Percentiles rank a stretch among this genome's conserved stretches.
phyloP scores from a whole-genome alignment of 306 rosid species.

The Acacia confusa region DNA sequence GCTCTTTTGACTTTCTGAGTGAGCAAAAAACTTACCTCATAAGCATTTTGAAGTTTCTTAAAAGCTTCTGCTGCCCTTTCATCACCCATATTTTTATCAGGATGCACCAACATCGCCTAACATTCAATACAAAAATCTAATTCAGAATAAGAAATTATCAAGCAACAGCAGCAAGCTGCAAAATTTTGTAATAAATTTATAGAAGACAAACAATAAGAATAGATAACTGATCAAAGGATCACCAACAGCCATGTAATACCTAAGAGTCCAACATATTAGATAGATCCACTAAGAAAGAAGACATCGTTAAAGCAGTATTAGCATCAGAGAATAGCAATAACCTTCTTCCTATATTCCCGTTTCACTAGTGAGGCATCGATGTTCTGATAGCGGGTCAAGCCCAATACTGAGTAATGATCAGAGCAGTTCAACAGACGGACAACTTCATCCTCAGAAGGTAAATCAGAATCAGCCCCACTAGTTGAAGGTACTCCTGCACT shows the following conservation, averaged over 20 bases:
- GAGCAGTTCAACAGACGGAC: constrained; percentile 85
- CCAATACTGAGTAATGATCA: constrained; percentile 87
- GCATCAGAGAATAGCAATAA: constrained; percentile 34
- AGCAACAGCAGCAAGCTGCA: constrained; percentile 22
- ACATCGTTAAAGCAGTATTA: constrained; percentile 29
- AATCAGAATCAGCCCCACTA: constrained; percentile 77
- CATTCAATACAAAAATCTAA: constrained; percentile 34
- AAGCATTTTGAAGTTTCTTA: constrained; percentile 98
- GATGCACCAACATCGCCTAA: constrained; percentile 99
- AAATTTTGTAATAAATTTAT: constrained; percentile 17
- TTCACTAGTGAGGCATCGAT: constrained; percentile 75
- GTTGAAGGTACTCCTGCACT: constrained; percentile 83
- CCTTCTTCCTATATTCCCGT: constrained; percentile 96
- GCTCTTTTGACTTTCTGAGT: constrained; percentile 20
- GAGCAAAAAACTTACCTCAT: constrained; percentile 62
- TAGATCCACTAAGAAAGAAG: constrained; percentile 14
- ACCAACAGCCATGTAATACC: neutral
- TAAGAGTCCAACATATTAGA: constrained; percentile 27
- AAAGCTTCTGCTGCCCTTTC: constrained; percentile 98
- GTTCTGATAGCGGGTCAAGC: constrained; percentile 68
- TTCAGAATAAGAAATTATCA: constrained; percentile 33
- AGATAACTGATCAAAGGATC: constrained; percentile 14
- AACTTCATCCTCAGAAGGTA: constrained; percentile 91
- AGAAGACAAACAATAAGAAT: constrained; percentile 25
- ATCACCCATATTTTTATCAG: constrained; percentile 98